These are phyloP conservation scores for Neurospora sp. DNA, from an alignment of 495 filamentous ascomycete genomes.

Conservation along the genomic window DNA sequence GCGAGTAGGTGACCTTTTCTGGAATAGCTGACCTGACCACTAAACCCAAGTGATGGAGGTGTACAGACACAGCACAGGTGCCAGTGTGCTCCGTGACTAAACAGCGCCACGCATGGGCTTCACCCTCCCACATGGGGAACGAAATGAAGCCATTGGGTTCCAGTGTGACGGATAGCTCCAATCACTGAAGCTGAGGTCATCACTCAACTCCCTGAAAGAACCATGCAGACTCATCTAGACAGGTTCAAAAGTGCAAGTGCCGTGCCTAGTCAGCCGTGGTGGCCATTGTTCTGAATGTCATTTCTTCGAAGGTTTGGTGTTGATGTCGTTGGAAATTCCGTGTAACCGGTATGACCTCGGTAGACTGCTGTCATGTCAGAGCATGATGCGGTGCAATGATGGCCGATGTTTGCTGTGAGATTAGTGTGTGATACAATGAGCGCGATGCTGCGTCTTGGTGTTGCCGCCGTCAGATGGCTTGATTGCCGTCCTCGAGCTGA, in stretches of 20 bases:
- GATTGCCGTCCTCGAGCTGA: not conserved
- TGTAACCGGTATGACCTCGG: not conserved
- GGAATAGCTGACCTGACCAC: not conserved
- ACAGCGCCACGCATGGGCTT: not conserved
- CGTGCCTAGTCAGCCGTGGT: not conserved
- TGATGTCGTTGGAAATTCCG: not conserved
- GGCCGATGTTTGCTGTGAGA: not conserved
- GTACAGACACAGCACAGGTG: not conserved
- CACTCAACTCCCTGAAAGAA: not conserved
- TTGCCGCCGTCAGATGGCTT: not conserved
- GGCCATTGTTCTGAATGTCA: not conserved
- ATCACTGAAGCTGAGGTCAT: not conserved
- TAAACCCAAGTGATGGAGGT: not conserved
- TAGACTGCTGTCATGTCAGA: not conserved
- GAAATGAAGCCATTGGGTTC: not conserved
- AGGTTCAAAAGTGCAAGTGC: not conserved
- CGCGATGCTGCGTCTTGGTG: not conserved
- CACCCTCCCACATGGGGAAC: not conserved
- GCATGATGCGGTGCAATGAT: not conserved
- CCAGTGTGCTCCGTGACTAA: not conserved
- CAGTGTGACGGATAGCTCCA: not conserved
- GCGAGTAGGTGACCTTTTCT: not conserved
- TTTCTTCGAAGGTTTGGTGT: not conserved
- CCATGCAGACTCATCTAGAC: not conserved
- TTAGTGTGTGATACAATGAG: not conserved